These are phyloP conservation scores for Isatis tinctoria DNA, from an alignment of 345 rosid genomes.

Conservation along the genomic window DNA sequence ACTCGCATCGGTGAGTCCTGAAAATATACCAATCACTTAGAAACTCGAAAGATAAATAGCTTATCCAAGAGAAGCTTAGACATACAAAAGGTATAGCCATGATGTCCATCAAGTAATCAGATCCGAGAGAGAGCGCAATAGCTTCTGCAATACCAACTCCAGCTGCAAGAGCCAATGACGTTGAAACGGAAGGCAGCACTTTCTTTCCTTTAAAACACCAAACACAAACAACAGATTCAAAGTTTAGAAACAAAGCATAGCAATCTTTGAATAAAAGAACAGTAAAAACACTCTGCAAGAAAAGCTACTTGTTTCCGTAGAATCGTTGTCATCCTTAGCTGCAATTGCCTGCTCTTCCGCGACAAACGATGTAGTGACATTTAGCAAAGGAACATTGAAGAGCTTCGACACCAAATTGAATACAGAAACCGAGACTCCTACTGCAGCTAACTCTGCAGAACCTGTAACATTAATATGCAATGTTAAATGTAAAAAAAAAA, in stretches of 20 bases:
- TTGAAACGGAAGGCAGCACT: conserved; percentile 67
- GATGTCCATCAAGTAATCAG: conserved; percentile 75
- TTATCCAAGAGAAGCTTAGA: conserved; percentile 27
- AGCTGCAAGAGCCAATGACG: conserved; percentile 79
- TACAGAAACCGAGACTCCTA: conserved; percentile 77
- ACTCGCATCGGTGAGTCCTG: conserved; percentile 90
- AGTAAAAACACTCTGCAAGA: not conserved
- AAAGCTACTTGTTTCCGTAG: conserved; percentile 1
- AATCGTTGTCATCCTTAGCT: conserved; percentile 21
- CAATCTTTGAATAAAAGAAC: not conserved
- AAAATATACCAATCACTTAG: not conserved
- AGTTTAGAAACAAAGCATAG: not conserved
- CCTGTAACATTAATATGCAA: conserved; percentile 37
- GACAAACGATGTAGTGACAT: conserved; percentile 84
- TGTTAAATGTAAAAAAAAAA: not conserved
- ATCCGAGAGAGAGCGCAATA: conserved; percentile 64
- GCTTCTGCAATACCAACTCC: conserved; percentile 81
- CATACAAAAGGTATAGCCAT: conserved; percentile 95
- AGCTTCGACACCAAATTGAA: conserved; percentile 86
- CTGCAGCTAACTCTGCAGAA: conserved; percentile 84
- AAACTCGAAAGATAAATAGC: not conserved
- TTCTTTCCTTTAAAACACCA: conserved; percentile 37
- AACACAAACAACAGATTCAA: not conserved
- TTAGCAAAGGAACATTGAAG: conserved; percentile 85
- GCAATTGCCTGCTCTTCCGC: conserved; percentile 76